Base-by-base conservation (phyloP, 768 basidiomycete genomes). In the Kwoniella sp. region DNA sequence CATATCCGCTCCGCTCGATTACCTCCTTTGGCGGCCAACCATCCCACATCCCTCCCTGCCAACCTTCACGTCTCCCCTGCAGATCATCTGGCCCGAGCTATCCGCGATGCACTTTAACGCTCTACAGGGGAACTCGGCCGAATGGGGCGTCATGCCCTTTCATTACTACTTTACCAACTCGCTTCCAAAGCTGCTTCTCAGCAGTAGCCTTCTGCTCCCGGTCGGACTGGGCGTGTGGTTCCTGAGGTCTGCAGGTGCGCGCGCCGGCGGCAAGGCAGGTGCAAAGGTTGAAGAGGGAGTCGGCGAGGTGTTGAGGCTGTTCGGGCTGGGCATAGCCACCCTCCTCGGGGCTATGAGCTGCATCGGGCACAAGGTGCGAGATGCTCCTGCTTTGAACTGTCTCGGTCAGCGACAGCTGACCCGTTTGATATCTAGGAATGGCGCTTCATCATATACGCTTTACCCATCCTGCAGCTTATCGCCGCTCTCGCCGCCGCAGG, bases 381-480 rank as follows among this genome's bases (percentile, higher is more conserved):
- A n/a, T 53, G n/a, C 5, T 3, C 20, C 23, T 28, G 12, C 9
- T 14, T 49, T 5, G 14, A 27, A 6, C 26, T 26, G 14, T n/a
- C 12, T 26, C 19, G 25, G 5, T 12, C 22, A 22, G 11, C 20
- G 7, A 9, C 20, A 23, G 47, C 39, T 52, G 39, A 40, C 27
- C n/a, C 20, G 25, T 32, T 17, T 4, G 7, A n/a, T n/a, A n/a
- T n/a, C n/a, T 42, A 72, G 65, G 95, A 99, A 75, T 99, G 95
- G 95, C 81, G 95, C 6, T 99, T 99, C 74, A 78, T 98, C 50
- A 80, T 89, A 7, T 98, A 98, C 66, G 80, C 83, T 15, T 81
- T 96, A 0, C 91, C 92, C 0, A 67, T 82, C 2, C 77, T 89
- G 73, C 93, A 95, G 62, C 72, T 91, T 3, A 81, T 84, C 1